These are phyloP conservation scores for Mycena venus DNA, from an alignment of 768 basidiomycete genomes.

Conservation along the genomic window DNA sequence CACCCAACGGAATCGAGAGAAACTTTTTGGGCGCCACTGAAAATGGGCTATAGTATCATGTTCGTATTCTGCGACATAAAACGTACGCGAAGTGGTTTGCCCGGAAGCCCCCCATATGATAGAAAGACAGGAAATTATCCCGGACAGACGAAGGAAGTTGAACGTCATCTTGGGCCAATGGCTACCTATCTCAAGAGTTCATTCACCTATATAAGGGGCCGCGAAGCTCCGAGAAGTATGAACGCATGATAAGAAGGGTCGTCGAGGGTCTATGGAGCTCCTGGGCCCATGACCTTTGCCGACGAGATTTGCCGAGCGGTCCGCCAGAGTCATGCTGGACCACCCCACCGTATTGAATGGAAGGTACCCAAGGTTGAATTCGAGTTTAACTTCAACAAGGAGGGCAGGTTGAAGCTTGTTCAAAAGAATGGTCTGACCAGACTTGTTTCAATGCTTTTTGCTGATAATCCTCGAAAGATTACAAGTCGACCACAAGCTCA, in stretches of 20 bases:
- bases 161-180: slow-evolving; percentile 8
- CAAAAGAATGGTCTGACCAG: background rate
- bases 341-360: background rate
- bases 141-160: slow-evolving; percentile 13
- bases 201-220: background rate
- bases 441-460: background rate
- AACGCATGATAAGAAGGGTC: background rate
- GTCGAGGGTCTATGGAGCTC: background rate
- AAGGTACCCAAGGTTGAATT: no score
- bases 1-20: slow-evolving; percentile 54
- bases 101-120: slow-evolving; percentile 10
- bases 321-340: background rate
- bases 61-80: background rate
- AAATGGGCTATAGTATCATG: background rate
- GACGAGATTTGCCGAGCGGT: slow-evolving; percentile 1
- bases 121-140: slow-evolving; percentile 17
- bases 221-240: background rate
- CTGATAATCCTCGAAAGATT: background rate
- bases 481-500: background rate
- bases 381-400: background rate
- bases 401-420: background rate
- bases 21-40: slow-evolving; percentile 61
- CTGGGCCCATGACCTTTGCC: background rate
- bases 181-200: slow-evolving; percentile 36
- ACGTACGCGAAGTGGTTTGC: slow-evolving; percentile 24